Evolutionary conservation across 768 basidiomycete species (phyloP), one percentile per base, ranked within the genome.

Genomic region (Fistulinella prunicolor): DNA sequence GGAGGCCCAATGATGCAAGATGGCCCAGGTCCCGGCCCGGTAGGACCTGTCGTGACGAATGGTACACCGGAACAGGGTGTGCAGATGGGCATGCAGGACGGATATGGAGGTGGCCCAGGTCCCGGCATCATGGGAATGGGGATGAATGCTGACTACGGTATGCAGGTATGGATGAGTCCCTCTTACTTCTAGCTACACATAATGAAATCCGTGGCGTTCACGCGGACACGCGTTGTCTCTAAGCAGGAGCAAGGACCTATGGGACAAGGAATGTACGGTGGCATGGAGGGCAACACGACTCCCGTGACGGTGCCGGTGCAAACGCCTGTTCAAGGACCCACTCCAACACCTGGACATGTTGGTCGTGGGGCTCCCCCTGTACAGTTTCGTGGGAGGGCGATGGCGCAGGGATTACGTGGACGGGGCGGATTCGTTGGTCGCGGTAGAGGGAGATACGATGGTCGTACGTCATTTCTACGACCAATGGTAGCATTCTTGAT

Each of bases 121-220:
- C 74, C 73, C 42, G 74, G 76, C 35, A 82, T 82, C 79, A 82
- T 84, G 78, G 74, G 73, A n/a, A 85, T 89, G 79, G 77, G 77
- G 3, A 82, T 85, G 77, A 76, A 75, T 40, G 75, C 75, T 5
- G 86, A 89, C 46, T 89, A 78, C 60, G 79, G 73, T 51, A 84
- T 86, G 75, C 86, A 87, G 84, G 88, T 87, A 57, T 51, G 81
- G 67, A 38, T 57, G 40, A 58, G 56, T 57, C 47, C 53, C 55
- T 53, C 61, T 58, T 66, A 61, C 38, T 64, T 50, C 56, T 60
- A 58, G 55, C 50, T 61, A 59, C 68, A 65, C 60, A 63, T 67
- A 68, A 61, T 67, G 64, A 66, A 64, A 68, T 66, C 59, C 65
- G 59, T 69, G 60, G 57, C 60, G 43, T 63, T 61, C 53, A 41